Evolutionary conservation across 148 eudicot genomes (phyloP), one percentile per base, ranked within the genome.

Genomic region (Camellia sinensis): DNA sequence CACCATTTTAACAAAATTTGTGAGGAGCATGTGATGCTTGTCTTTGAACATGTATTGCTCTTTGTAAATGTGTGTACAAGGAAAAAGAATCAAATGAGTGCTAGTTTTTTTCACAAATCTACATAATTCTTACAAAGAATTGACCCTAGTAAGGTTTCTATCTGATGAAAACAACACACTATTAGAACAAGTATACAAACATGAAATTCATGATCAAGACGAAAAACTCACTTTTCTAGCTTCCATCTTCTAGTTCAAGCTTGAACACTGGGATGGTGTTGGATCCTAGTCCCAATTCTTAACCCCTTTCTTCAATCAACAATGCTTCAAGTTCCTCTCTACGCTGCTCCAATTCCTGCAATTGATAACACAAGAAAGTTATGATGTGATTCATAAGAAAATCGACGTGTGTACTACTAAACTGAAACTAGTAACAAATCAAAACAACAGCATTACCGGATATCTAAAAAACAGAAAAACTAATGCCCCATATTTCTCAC

Each of bases 321-420:
- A 92, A 78, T 76, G 95, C 85, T 82, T 95, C 95, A 22, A 93
- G 97, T 75, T 95, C 97, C 83, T 87, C 86, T 70, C 89, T 83
- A 61, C 90, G 87, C 70, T 80, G 86, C 87, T 95, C 95, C 66
- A 93, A 74, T 44, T 93, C 97, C 98, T 95, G 89, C 84, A 86
- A 78, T 83, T 76, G 78, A 62, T 6, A 71, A 13, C 10, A 5
- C 3, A 10, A 48, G 52, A 48, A 48, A 48, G 52, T 48, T 48
- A 48, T 48, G 52, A 48, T 4, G 52, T 48, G 52, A 48, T 4
- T 48, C 52, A 5, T 48, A 48, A 48, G 52, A 48, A 48, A 48
- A 48, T 48, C 4, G 50, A 73, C 17, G 18, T 13, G 2, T 40
- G 4, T 46, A 18, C 7, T 6, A 45, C 19, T 63, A 53, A 50